A percentile compares a stretch with the other conserved stretches of the same genome.
Evolutionary conservation across 1,284 basidiomycete species (phyloP).

Genomic region (Cutaneotrichosporon cavernicola): DNA sequence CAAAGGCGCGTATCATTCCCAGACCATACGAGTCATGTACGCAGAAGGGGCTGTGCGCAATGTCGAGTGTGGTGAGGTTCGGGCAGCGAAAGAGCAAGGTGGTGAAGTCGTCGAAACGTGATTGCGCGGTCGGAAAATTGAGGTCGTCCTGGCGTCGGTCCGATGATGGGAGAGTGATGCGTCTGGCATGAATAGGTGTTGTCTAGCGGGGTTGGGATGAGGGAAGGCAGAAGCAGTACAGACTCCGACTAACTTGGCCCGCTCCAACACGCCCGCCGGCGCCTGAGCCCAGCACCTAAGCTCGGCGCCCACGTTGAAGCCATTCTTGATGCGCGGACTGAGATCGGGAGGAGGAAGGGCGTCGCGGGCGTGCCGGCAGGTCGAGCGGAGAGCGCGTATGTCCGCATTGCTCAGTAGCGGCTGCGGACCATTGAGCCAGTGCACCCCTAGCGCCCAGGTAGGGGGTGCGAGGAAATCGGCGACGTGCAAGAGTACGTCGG

Average conservation of each 20-base stretch:
- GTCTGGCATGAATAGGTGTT: constrained; percentile 2
- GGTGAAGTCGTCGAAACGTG: not conserved
- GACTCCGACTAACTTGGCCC: constrained; percentile 1
- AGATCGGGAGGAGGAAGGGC: not conserved
- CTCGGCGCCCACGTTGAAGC: not conserved
- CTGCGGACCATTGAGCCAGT: not conserved
- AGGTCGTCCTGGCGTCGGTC: not conserved
- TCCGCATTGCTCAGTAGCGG: not conserved
- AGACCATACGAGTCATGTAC: constrained; percentile 11
- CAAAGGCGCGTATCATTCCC: not conserved
- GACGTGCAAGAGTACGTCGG: constrained; percentile 16
- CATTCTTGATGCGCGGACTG: not conserved
- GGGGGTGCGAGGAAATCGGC: not conserved
- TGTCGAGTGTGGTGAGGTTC: constrained; percentile 8
- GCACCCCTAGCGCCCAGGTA: not conserved
- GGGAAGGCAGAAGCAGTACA: not conserved
- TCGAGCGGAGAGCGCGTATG: constrained; percentile 7
- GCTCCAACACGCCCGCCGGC: constrained; percentile 6
- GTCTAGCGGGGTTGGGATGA: not conserved
- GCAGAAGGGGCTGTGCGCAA: constrained; percentile 15
- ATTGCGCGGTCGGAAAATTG: not conserved
- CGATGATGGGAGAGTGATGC: not conserved
- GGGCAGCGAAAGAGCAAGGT: not conserved
- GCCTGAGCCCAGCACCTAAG: constrained; percentile 2
- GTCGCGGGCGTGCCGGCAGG: not conserved